These are phyloP conservation scores for Fusarium sp. DNA, from an alignment of 2,329 filamentous ascomycete genomes.

Conservation along the genomic window DNA sequence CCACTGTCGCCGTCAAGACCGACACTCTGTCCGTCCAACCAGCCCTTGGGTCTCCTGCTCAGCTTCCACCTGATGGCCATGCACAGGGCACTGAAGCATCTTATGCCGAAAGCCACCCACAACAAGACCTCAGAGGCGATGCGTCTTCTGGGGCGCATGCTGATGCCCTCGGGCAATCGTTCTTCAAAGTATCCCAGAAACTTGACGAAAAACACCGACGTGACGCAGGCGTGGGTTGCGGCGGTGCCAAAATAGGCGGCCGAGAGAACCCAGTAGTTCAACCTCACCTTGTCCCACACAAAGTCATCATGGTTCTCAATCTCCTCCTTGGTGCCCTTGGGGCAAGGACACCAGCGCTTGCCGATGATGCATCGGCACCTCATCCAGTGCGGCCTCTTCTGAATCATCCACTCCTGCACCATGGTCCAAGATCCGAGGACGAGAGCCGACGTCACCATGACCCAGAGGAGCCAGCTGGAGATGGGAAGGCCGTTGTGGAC, in stretches of 20 bases:
- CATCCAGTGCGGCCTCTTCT: slow-evolving; percentile 44
- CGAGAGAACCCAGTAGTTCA: slow-evolving; percentile 41
- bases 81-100: slow-evolving; percentile 34
- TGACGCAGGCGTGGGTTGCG: slow-evolving; percentile 32
- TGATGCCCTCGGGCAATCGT: slow-evolving; percentile 41
- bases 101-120: slow-evolving; percentile 38
- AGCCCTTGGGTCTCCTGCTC: slow-evolving; percentile 42
- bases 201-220: slow-evolving; percentile 32
- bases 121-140: slow-evolving; percentile 29
- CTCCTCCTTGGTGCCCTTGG: slow-evolving; percentile 43
- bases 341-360: slow-evolving; percentile 43
- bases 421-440: slow-evolving; percentile 24
- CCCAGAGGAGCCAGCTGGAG: slow-evolving; percentile 30
- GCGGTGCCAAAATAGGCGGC: slow-evolving; percentile 35
- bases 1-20: slow-evolving; percentile 17
- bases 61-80: slow-evolving; percentile 41
- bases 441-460: slow-evolving; percentile 31
- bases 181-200: slow-evolving; percentile 37
- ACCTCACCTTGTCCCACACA: slow-evolving; percentile 43
- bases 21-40: slow-evolving; percentile 41
- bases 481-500: slow-evolving; percentile 29
- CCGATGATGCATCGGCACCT: slow-evolving; percentile 43
- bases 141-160: slow-evolving; percentile 36
- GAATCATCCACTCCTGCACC: slow-evolving; percentile 42
- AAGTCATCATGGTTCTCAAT: slow-evolving; percentile 44